Conservation (phyloP, 805 yeast genomes). For the Candida verbasci region DNA sequence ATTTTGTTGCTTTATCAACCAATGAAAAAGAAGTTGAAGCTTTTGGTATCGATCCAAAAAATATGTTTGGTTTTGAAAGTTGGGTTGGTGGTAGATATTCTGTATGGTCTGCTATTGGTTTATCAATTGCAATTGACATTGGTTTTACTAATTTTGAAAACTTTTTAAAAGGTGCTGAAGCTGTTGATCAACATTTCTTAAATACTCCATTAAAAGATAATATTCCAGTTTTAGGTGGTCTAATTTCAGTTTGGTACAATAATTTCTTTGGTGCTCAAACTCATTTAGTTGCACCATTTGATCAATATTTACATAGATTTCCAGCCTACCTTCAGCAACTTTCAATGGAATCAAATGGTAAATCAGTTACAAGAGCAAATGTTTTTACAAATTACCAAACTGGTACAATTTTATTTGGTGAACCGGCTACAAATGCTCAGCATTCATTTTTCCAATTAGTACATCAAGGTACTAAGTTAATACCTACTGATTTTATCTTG, state of each 20-base stretch:
- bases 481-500: slow-evolving; percentile 93
- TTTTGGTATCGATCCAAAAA: slow-evolving; percentile 95
- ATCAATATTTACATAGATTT: slow-evolving; percentile 98
- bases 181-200: slow-evolving; percentile 87
- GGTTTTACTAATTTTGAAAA: slow-evolving; percentile 92
- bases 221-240: slow-evolving; percentile 91
- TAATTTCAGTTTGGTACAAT: slow-evolving; percentile 96
- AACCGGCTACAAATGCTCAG: slow-evolving; percentile 98
- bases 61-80: slow-evolving; percentile 97
- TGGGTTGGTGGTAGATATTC: slow-evolving; percentile 99
- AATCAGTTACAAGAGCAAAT: slow-evolving; percentile 91
- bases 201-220: slow-evolving; percentile 83
- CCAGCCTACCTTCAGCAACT: slow-evolving; percentile 99
- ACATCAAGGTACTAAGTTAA: slow-evolving; percentile 97
- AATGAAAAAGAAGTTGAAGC: slow-evolving; percentile 86
- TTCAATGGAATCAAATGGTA: slow-evolving; percentile 99
- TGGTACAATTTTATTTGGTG: slow-evolving; percentile 94
- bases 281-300: slow-evolving; percentile 97
- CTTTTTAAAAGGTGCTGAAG: slow-evolving; percentile 96
- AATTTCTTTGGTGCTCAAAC: slow-evolving; percentile 98
- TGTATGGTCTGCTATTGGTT: slow-evolving; percentile 99
- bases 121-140: slow-evolving; percentile 89
- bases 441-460: slow-evolving; percentile 99
- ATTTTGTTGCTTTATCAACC: slow-evolving; percentile 94
- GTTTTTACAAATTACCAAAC: slow-evolving; percentile 91